phyloP scores from a whole-genome alignment of 129 eudicot species.

The Helianthus annuus region HanXRQr2.0-SUNRISE NC_035436.2:959079-959578 shows the following conservation, averaged over 20 bases:
- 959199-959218: slow-evolving; percentile 81
- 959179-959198: slow-evolving; percentile 82
- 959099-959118: slow-evolving; percentile 78
- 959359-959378: slow-evolving; percentile 68
- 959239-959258: slow-evolving; percentile 63
- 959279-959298: slow-evolving; percentile 87
- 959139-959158: slow-evolving; percentile 60
- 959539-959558: slow-evolving; percentile 63
- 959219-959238: slow-evolving; percentile 56
- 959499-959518: slow-evolving; percentile 71
- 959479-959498: slow-evolving; percentile 86
- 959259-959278: slow-evolving; percentile 72
- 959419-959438: slow-evolving; percentile 54
- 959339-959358: slow-evolving; percentile 61
- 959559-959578: slow-evolving; percentile 42
- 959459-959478: slow-evolving; percentile 87
- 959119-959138: slow-evolving; percentile 78
- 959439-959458: slow-evolving; percentile 60
- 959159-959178: slow-evolving; percentile 64
- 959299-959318: slow-evolving; percentile 68
- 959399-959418: slow-evolving; percentile 90
- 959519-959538: slow-evolving; percentile 68
- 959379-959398: slow-evolving; percentile 63
- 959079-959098: slow-evolving; percentile 75
- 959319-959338: slow-evolving; percentile 73